Conservation (phyloP, 2,329 filamentous ascomycete genomes). For the Trichoderma harzianum region DNA sequence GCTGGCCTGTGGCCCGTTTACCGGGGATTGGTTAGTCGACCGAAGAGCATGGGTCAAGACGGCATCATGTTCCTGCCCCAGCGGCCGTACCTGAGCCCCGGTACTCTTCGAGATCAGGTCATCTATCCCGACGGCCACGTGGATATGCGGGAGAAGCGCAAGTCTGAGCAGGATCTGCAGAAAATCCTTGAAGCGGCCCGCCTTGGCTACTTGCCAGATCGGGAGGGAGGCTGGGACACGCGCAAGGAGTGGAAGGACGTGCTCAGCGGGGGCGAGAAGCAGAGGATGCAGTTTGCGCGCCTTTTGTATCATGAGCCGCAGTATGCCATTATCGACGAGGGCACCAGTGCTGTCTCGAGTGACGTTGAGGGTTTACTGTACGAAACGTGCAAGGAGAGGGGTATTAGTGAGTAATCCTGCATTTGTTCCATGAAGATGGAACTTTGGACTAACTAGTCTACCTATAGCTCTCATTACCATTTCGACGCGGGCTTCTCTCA, state of each 20-base stretch:
- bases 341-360: constrained; percentile 87
- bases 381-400: constrained; percentile 85
- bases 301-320: constrained; percentile 91
- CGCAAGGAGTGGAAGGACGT: constrained; percentile 99
- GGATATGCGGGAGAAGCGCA: constrained; percentile 82
- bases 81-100: constrained; percentile 84
- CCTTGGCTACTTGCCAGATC: constrained; percentile 82
- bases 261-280: constrained; percentile 95
- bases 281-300: constrained; percentile 86
- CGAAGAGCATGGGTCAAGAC: constrained; percentile 74
- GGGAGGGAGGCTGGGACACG: constrained; percentile 95
- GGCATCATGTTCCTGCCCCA: constrained; percentile 99
- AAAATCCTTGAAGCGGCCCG: constrained; percentile 76
- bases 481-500: constrained; percentile 87
- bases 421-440: not conserved
- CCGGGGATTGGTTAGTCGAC: constrained; percentile 83
- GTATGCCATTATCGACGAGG: constrained; percentile 94
- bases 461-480: constrained; percentile 80
- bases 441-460: not conserved
- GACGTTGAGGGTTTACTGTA: constrained; percentile 95
- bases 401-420: constrained; percentile 69
- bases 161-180: constrained; percentile 74
- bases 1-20: constrained; percentile 96
- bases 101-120: constrained; percentile 92
- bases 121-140: constrained; percentile 95